phyloP scores from a whole-genome alignment of 805 yeast species.

The Cyberlindnera galapagoensis region DNA sequence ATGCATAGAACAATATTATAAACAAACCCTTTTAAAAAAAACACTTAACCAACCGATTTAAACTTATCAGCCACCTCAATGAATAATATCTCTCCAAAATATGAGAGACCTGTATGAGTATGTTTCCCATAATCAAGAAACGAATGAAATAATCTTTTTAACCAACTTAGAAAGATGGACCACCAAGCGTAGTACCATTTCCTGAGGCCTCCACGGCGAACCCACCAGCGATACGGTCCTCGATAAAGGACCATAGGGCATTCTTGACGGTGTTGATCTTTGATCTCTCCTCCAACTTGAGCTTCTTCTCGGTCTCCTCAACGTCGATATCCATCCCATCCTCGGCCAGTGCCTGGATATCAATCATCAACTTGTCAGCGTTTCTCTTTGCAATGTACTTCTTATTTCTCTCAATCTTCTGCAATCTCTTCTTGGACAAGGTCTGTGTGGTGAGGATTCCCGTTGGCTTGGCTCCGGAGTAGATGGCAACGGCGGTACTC shows the following conservation, averaged over 20 bases:
- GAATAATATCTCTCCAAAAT: too few species aligned
- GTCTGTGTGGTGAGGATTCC: conserved; percentile 45
- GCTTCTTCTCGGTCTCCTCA: conserved; percentile 7
- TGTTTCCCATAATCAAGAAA: too few species aligned
- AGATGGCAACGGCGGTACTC: conserved; percentile 37
- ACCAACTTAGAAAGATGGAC: conserved; percentile 49
- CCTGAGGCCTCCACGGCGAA: conserved; percentile 42
- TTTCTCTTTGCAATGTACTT: conserved; percentile 60
- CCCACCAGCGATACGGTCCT: conserved; percentile 44
- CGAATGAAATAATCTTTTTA: too few species aligned
- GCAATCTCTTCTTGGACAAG: conserved; percentile 69
- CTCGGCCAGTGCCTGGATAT: conserved; percentile 42
- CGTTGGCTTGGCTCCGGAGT: conserved; percentile 25
- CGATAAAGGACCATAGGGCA: conserved; percentile 69
- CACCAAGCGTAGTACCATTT: conserved; percentile 82
- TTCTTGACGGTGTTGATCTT: conserved; percentile 47
- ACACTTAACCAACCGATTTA: background rate
- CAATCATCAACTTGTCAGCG: conserved; percentile 37
- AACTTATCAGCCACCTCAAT: background rate
- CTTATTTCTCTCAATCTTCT: conserved; percentile 74
- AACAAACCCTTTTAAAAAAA: background rate
- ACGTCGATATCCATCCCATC: conserved; percentile 45
- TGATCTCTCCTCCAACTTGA: conserved; percentile 13
- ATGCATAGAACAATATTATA: too few species aligned
- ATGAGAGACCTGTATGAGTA: too few species aligned